Conservation (phyloP, 2,329 filamentous ascomycete species). For the Intubia oerlemansii region DNA sequence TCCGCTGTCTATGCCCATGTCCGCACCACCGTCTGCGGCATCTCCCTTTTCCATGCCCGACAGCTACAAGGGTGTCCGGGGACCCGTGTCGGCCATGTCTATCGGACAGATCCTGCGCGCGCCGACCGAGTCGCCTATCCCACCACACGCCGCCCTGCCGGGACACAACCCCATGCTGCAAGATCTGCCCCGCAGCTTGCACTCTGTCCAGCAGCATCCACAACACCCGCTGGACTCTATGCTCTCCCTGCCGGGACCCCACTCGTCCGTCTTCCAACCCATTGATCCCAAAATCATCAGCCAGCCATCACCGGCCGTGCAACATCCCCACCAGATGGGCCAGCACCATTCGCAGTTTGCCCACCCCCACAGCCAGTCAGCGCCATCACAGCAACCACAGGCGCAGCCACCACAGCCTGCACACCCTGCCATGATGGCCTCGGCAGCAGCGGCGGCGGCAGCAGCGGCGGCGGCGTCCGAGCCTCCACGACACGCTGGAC, state of each 20-base stretch:
- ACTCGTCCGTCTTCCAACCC: conserved; percentile 20
- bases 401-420: background rate
- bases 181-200: conserved; percentile 12
- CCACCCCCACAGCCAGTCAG: conserved; percentile 5
- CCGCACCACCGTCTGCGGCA: background rate
- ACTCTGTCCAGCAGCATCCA: conserved; percentile 15
- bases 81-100: conserved; percentile 22
- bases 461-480: no score
- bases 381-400: conserved; percentile 7
- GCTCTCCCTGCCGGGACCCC: conserved; percentile 8
- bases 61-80: conserved; percentile 22
- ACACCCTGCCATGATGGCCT: background rate
- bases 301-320: conserved; percentile 14
- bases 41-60: conserved; percentile 11
- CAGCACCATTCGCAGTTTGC: no score
- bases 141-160: conserved; percentile 10
- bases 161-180: conserved; percentile 13
- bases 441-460: conserved; percentile 1
- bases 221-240: conserved; percentile 9
- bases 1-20: no score
- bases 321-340: no score
- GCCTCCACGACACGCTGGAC: no score
- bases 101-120: conserved; percentile 11
- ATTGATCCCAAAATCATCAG: conserved; percentile 40
- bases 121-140: conserved; percentile 10